Evolutionary conservation across 164 flowering plant species (phyloP), one percentile per base, ranked within the genome.

Genomic region (Nelumbo lutea): DNA sequence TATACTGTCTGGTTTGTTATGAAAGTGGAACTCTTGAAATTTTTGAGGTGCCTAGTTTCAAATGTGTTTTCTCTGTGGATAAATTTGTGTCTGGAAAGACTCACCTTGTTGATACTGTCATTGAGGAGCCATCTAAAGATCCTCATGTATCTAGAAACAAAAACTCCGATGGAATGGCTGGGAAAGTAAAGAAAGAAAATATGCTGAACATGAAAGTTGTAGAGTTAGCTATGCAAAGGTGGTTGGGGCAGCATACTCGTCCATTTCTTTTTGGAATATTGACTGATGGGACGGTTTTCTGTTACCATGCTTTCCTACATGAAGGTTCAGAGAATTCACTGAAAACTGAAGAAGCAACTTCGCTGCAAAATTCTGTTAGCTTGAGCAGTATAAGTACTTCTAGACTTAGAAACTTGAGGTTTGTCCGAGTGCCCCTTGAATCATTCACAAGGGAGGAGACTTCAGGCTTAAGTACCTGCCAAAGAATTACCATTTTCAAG

Each of bases 21-120:
- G 92, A 88, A 67, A 86, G 68, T 79, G 96, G 97, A 41, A 74
- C 73, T 68, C 90, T 96, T 70, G 98, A 93, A 76, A 87, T 93
- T 70, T 91, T 86, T 83, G 99, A 96, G 79, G 98, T 96, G 66
- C 97, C 98, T 47, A 83, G 82, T 78, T 96, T 93, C 72, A 85
- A 68, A 71, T 82, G 91, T 84, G 90, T 93, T 61, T 96, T 85
- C 79, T 85, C 86, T 52, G 88, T 83, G 71, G 91, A 87, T 62
- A 90, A 83, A 55, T 91, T 96, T 79, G 62, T 79, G 45, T 87
- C 93, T 76, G 99, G 98, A 69, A 93, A 77, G 73, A 69, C 84
- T 59, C 75, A 83, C 77, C 86, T 96, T 68, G 62, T 79, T 42
- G 99, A 96, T 78, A 71, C 83, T 9, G 76, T 70, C 59, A 41